A percentile compares a stretch with the other conserved stretches of the same genome.
Conservation (phyloP, 257 asterid species). For the Knoxia roxburghii region DNA sequence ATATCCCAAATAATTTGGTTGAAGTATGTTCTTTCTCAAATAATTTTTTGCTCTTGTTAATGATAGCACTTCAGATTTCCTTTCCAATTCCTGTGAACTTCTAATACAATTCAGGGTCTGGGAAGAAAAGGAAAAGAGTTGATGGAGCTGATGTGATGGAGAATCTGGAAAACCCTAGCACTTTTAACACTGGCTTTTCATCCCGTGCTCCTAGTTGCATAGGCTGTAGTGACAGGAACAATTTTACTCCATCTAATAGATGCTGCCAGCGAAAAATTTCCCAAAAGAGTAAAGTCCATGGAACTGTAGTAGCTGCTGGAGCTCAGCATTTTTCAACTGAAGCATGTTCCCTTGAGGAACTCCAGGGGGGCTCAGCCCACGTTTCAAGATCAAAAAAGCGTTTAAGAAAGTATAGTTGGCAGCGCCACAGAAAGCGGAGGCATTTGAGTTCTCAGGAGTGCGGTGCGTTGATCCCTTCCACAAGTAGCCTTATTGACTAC, state of each 20-base stretch:
- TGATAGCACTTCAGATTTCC: not conserved
- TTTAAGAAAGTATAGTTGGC: conserved; percentile 51
- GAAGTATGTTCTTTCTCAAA: not conserved
- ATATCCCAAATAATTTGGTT: not conserved
- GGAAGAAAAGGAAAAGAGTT: conserved; percentile 48
- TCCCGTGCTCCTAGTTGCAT: conserved; percentile 22
- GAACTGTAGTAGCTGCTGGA: conserved; percentile 29
- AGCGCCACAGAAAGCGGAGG: conserved; percentile 48
- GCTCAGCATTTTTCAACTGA: conserved; percentile 27
- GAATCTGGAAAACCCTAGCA: conserved; percentile 25
- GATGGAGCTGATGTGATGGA: conserved; percentile 30
- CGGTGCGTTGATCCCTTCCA: conserved; percentile 29
- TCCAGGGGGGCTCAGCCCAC: conserved; percentile 31
- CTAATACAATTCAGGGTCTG: conserved; percentile 28
- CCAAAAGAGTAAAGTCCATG: conserved; percentile 22
- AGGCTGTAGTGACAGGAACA: conserved; percentile 28
- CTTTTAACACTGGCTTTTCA: conserved; percentile 29
- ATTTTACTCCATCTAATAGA: conserved; percentile 17
- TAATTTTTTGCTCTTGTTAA: not conserved
- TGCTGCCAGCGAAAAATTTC: conserved; percentile 10
- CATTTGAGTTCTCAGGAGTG: conserved; percentile 33
- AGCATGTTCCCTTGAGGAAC: conserved; percentile 18
- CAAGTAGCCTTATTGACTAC: conserved; percentile 17
- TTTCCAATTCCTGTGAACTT: not conserved
- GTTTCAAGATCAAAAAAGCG: conserved; percentile 35